Evolutionary conservation across 257 asterid genomes (phyloP).

Genomic region (Fraxinus americana): DNA sequence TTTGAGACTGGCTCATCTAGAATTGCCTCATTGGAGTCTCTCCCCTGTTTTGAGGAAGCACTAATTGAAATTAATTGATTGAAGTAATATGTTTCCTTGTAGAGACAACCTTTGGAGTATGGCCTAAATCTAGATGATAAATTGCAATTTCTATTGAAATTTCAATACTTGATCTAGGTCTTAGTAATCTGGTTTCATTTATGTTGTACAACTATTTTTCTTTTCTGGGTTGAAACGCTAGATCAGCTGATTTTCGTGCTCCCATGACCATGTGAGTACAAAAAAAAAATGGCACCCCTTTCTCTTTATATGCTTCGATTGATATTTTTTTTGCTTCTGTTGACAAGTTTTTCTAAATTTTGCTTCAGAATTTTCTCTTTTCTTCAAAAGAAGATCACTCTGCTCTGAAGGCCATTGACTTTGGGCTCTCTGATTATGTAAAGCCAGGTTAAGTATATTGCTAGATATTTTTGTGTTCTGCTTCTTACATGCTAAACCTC

Average conservation of each 20-base stretch:
- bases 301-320: neutral
- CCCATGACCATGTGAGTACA: neutral
- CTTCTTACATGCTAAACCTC: neutral
- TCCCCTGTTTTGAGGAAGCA: neutral
- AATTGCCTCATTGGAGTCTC: neutral
- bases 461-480: constrained; percentile 17
- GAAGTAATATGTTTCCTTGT: neutral
- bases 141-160: neutral
- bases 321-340: neutral
- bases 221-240: neutral
- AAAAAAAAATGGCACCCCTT: neutral
- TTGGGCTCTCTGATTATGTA: constrained; percentile 81
- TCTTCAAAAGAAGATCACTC: constrained; percentile 57
- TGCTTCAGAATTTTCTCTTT: constrained; percentile 69
- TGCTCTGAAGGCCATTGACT: constrained; percentile 73
- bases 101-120: neutral
- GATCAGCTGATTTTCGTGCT: neutral
- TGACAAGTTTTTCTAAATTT: constrained; percentile 18
- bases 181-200: neutral
- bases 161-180: neutral
- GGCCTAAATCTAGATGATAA: neutral
- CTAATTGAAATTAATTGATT: neutral
- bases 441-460: constrained; percentile 58
- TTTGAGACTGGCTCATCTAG: neutral
- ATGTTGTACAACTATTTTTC: neutral